phyloP scores from a whole-genome alignment of 2,329 filamentous ascomycete species.

The Tolypocladium endophyticum region DNA sequence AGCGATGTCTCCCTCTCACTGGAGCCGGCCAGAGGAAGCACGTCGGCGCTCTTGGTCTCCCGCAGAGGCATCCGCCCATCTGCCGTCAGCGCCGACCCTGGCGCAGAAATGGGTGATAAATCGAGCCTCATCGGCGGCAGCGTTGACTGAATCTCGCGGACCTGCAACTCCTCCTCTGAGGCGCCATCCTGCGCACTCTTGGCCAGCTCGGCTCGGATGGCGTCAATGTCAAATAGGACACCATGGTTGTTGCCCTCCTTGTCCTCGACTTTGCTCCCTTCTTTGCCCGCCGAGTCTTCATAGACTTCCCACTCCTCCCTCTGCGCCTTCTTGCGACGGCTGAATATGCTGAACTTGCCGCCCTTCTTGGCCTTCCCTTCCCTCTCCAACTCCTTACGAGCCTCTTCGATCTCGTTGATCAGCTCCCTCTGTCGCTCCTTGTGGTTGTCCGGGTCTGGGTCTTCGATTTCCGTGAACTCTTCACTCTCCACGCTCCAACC shows the following conservation, averaged over 20 bases:
- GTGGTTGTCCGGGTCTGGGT: conserved; percentile 93
- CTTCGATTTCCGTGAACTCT: conserved; percentile 93
- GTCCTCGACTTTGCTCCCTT: conserved; percentile 23
- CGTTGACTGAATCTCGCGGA: conserved; percentile 78
- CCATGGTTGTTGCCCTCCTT: conserved; percentile 41
- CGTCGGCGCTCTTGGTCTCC: conserved; percentile 37
- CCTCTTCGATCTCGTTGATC: conserved; percentile 94
- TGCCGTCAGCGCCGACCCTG: conserved; percentile 10
- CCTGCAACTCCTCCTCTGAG: conserved; percentile 38
- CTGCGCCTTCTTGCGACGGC: conserved; percentile 66
- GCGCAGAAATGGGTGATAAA: conserved; percentile 26
- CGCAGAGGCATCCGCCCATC: conserved; percentile 19
- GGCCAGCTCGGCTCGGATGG: conserved; percentile 77
- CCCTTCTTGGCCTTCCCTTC: conserved; percentile 57
- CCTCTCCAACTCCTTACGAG: conserved; percentile 73
- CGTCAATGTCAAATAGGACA: conserved; percentile 90
- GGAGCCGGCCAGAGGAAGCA: conserved; percentile 11
- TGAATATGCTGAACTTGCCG: conserved; percentile 64
- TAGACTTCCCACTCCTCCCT: conserved; percentile 94
- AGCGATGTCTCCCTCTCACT: conserved; percentile 1
- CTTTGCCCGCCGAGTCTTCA: conserved; percentile 51
- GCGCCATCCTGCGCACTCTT: conserved; percentile 49
- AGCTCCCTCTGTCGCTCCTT: conserved; percentile 78
- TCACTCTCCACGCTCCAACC: conserved; percentile 89
- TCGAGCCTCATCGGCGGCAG: conserved; percentile 83